A percentile compares a stretch with the other conserved stretches of the same genome.
These are phyloP conservation scores for Botrytis tulipae DNA, from an alignment of 2,329 filamentous ascomycete genomes.

Conservation along the genomic window DNA sequence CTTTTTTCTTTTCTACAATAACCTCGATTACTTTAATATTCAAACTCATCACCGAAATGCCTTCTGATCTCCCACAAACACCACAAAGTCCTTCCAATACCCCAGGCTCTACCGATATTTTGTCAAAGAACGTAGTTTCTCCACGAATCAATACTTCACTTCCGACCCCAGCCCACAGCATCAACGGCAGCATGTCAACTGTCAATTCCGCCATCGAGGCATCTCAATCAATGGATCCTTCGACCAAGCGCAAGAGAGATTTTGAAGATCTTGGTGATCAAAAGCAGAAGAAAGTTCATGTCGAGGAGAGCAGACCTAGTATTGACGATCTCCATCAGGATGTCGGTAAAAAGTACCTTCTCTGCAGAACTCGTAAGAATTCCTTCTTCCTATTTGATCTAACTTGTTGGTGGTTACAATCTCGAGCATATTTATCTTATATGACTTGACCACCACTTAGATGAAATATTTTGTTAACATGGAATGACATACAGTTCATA, in stretches of 20 bases:
- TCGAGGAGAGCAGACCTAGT: conserved; percentile 59
- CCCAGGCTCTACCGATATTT: conserved; percentile 47
- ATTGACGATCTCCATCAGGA: conserved; percentile 65
- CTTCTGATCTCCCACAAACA: conserved; percentile 62
- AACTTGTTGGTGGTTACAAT: conserved; percentile 21
- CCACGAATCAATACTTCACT: conserved; percentile 46
- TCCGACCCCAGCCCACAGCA: conserved; percentile 62
- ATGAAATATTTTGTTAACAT: conserved; percentile 39
- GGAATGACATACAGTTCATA: conserved; percentile 36
- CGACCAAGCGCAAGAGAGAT: conserved; percentile 61
- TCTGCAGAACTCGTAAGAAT: conserved; percentile 66
- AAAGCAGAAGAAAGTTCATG: conserved; percentile 60
- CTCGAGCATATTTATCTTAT: conserved; percentile 22
- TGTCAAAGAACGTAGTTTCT: conserved; percentile 50
- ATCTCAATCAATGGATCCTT: conserved; percentile 48
- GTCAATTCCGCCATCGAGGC: conserved; percentile 28
- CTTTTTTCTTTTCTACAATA: not conserved
- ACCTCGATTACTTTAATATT: conserved; percentile 19
- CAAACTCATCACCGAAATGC: conserved; percentile 46
- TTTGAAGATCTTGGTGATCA: conserved; percentile 56
- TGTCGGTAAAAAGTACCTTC: conserved; percentile 65
- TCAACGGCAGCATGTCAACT: conserved; percentile 50
- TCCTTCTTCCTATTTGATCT: conserved; percentile 43
- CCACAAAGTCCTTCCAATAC: conserved; percentile 65
- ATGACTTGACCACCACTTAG: conserved; percentile 28